phyloP scores from a whole-genome alignment of 306 rosid genomes.

The Trifolium repens region DNA sequence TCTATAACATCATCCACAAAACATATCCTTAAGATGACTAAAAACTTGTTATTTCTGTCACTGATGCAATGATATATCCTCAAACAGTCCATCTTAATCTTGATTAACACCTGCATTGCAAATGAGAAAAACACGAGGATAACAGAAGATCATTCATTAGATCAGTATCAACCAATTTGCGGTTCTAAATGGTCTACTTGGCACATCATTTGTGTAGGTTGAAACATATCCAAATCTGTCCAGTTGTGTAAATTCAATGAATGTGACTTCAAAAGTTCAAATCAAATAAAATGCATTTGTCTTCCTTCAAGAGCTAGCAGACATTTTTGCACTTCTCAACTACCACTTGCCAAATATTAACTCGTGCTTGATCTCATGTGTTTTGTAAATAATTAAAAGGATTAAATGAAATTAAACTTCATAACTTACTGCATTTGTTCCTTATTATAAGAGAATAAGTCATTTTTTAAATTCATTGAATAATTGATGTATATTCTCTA shows the following conservation, averaged over 20 bases:
- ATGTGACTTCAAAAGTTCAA: slow-evolving; percentile 18
- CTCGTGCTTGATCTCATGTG: background rate
- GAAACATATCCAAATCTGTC: slow-evolving; percentile 7
- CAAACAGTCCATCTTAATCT: slow-evolving; percentile 12
- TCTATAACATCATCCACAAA: background rate
- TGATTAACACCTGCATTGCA: background rate
- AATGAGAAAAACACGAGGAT: background rate
- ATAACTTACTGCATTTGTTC: no score
- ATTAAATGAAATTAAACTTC: background rate
- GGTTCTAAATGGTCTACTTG: slow-evolving; percentile 8
- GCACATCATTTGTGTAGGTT: background rate
- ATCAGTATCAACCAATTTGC: slow-evolving; percentile 12
- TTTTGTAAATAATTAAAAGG: background rate
- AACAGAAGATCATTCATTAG: background rate
- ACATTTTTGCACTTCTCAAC: slow-evolving; percentile 8
- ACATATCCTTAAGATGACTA: slow-evolving; percentile 18
- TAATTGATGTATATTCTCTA: no score
- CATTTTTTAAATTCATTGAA: no score
- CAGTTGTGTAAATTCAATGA: background rate
- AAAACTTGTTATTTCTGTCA: background rate
- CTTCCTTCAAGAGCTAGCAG: background rate
- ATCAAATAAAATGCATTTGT: slow-evolving; percentile 3
- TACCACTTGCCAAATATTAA: background rate
- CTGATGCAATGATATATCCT: slow-evolving; percentile 35
- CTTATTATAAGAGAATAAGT: no score